phyloP scores from a whole-genome alignment of 306 rosid genomes.

The Castanea mollissima region DNA sequence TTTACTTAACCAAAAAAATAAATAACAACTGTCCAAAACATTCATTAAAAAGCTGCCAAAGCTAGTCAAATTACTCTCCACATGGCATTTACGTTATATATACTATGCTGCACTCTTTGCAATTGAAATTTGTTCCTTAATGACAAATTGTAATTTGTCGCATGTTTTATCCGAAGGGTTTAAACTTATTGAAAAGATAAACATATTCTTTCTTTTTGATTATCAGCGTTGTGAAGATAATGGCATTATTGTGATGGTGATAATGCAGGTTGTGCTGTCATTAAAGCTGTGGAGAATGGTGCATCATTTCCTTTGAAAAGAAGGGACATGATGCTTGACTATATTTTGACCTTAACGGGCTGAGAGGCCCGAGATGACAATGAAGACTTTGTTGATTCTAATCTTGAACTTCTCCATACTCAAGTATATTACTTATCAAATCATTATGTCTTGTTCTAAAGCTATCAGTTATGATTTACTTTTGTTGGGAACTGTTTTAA shows the following conservation, averaged over 20 bases:
- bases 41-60: not conserved
- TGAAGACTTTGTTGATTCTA: no score
- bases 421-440: slow-evolving; percentile 24
- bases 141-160: not conserved
- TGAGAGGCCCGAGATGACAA: slow-evolving; percentile 85
- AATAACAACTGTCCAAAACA: no score
- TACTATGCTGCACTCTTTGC: not conserved
- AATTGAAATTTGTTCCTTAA: not conserved
- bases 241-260: slow-evolving; percentile 22
- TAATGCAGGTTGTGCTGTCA: slow-evolving; percentile 78
- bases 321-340: slow-evolving; percentile 90
- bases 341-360: slow-evolving; percentile 80
- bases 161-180: not conserved
- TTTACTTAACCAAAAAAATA: no score
- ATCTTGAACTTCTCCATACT: no score
- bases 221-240: slow-evolving; percentile 17
- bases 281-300: slow-evolving; percentile 89
- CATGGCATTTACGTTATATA: not conserved
- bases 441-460: slow-evolving; percentile 8
- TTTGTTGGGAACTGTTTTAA: slow-evolving; percentile 18
- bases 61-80: not conserved
- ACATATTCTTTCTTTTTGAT: slow-evolving; percentile 3
- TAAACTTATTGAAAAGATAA: not conserved
- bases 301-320: slow-evolving; percentile 84
- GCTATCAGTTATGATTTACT: slow-evolving; percentile 12